phyloP scores from a whole-genome alignment of 2,329 filamentous ascomycete species.

The Diaporthe citriasiana region DNA sequence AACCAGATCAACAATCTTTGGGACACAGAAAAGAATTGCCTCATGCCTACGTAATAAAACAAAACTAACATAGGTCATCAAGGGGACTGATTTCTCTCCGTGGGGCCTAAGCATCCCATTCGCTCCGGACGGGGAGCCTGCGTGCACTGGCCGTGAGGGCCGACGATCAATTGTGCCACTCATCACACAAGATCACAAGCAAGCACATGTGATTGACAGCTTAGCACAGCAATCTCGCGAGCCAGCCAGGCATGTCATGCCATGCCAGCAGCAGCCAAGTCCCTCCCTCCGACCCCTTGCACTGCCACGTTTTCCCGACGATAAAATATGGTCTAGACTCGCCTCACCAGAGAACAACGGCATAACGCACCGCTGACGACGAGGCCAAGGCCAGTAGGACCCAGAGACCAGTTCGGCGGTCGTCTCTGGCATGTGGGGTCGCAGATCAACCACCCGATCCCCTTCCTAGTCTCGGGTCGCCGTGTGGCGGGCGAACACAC shows the following conservation, averaged over 20 bases:
- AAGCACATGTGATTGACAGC: neutral
- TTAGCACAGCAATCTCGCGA: neutral
- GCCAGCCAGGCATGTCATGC: too few species aligned
- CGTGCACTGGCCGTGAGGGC: neutral
- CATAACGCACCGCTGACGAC: neutral
- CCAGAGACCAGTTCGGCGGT: slow-evolving; percentile 7
- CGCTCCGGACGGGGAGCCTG: neutral
- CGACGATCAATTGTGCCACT: neutral
- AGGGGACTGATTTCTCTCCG: neutral
- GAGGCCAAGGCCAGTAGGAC: slow-evolving; percentile 4
- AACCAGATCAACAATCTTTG: neutral
- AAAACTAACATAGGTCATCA: neutral
- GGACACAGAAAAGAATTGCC: neutral
- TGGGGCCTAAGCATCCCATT: neutral
- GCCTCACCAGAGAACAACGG: too few species aligned
- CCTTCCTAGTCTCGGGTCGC: slow-evolving; percentile 22
- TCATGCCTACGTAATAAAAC: neutral
- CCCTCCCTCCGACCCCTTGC: neutral
- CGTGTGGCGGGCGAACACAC: neutral
- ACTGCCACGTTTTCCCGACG: slow-evolving; percentile 18
- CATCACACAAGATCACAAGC: neutral
- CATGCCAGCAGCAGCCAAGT: neutral
- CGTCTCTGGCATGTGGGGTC: neutral
- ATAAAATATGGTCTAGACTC: neutral
- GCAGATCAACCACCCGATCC: slow-evolving; percentile 10